Conservation (phyloP, 345 rosid genomes). For the Aquilaria sinensis region DNA sequence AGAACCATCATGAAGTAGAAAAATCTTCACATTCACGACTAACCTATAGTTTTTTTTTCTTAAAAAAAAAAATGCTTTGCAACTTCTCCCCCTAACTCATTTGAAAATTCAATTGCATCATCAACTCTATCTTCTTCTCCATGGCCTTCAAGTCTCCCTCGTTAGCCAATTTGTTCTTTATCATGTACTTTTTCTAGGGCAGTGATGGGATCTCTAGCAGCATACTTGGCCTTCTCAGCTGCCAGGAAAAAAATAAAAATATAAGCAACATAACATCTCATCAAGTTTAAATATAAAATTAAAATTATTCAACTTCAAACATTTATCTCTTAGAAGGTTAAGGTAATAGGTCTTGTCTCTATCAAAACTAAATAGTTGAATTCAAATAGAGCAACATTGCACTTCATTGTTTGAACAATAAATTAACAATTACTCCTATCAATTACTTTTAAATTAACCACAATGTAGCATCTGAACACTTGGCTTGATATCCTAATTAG, state of each 20-base stretch:
- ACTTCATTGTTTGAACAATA: too few relatives aligned
- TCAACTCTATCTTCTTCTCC: conserved; percentile 76
- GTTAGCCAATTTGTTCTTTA: conserved; percentile 52
- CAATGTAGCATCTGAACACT: too few relatives aligned
- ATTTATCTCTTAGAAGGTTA: not conserved
- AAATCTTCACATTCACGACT: too few relatives aligned
- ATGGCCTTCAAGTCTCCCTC: conserved; percentile 69
- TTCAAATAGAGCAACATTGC: too few relatives aligned
- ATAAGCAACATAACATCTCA: conserved; percentile 1
- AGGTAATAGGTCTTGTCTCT: too few relatives aligned
- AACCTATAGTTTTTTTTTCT: too few relatives aligned
- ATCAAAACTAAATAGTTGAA: too few relatives aligned
- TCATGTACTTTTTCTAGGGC: conserved; percentile 55
- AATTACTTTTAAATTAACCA: too few relatives aligned
- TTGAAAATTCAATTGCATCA: conserved; percentile 79
- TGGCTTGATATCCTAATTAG: too few relatives aligned
- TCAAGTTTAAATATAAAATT: not conserved
- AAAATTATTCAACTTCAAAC: not conserved
- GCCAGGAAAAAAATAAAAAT: conserved; percentile 22
- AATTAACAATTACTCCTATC: too few relatives aligned
- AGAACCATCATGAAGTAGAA: too few relatives aligned
- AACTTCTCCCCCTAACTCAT: conserved; percentile 11
- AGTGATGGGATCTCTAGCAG: conserved; percentile 78
- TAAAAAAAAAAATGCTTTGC: too few relatives aligned
- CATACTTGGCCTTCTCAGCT: conserved; percentile 76